Conservation (phyloP, 768 basidiomycete genomes). For the Boletus sensibilis region DNA sequence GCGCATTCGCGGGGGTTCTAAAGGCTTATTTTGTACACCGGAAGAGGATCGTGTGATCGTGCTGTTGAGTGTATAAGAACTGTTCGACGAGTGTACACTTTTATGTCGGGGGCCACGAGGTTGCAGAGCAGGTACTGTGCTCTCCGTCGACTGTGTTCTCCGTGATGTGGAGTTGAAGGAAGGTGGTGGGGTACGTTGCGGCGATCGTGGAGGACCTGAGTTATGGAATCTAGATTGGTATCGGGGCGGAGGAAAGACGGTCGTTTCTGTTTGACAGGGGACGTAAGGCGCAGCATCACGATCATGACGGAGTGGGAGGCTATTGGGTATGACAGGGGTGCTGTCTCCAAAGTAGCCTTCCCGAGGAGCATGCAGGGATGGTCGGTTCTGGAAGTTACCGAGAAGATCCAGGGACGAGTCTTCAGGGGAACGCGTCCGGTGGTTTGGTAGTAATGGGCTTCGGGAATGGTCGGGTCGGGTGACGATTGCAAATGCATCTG, state of each 20-base stretch:
- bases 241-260: conserved; percentile 24
- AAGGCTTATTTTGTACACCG: conserved; percentile 5
- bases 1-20: conserved; percentile 22
- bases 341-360: conserved; percentile 10
- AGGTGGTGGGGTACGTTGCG: conserved; percentile 6
- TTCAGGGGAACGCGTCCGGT: not conserved
- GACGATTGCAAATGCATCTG: not conserved
- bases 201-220: conserved; percentile 9
- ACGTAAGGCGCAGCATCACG: conserved; percentile 14
- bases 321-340: conserved; percentile 8
- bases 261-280: conserved; percentile 11
- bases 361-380: conserved; percentile 14
- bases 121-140: not conserved
- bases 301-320: conserved; percentile 6
- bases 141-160: conserved; percentile 4
- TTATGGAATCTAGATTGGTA: conserved; percentile 13
- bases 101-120: conserved; percentile 4
- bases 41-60: conserved; percentile 5
- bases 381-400: conserved; percentile 1
- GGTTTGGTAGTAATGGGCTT: conserved; percentile 14
- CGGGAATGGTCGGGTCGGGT: conserved; percentile 10
- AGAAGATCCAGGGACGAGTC: not conserved
- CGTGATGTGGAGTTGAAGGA: not conserved
- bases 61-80: conserved; percentile 1
- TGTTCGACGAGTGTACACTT: conserved; percentile 11